A percentile compares a stretch with the other conserved stretches of the same genome.
phyloP scores from a whole-genome alignment of 139 green algal genomes.

The Tetraselmis striata region DNA sequence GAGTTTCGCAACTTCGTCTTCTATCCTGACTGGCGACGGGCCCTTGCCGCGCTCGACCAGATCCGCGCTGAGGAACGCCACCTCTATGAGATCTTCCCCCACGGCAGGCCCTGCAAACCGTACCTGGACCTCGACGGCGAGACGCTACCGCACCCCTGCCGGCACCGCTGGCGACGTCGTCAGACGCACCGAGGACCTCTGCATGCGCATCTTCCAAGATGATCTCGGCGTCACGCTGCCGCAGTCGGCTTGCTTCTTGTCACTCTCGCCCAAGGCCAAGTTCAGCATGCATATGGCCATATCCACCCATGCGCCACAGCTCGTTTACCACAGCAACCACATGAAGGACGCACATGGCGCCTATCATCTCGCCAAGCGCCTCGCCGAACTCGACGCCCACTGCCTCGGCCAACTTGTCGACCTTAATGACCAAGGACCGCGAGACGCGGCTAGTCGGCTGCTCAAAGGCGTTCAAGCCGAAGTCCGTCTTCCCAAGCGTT shows the following conservation, averaged over 20 bases:
- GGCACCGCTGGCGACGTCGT: neutral
- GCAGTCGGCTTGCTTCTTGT: constrained; percentile 11
- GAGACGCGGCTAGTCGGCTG: constrained; percentile 12
- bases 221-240: neutral
- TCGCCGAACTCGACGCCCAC: constrained; percentile 14
- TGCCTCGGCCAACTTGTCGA: constrained; percentile 14
- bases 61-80: constrained; percentile 4
- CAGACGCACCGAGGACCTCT: neutral
- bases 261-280: constrained; percentile 7
- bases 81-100: constrained; percentile 10
- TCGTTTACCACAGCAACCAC: constrained; percentile 17
- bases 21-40: too few species aligned
- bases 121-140: constrained; percentile 9
- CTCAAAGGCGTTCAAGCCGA: constrained; percentile 15
- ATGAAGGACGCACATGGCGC: constrained; percentile 12
- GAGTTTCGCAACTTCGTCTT: too few species aligned
- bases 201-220: neutral
- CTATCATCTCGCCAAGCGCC: constrained; percentile 15
- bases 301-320: constrained; percentile 9
- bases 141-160: neutral
- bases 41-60: too few species aligned
- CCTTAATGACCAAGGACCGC: constrained; percentile 4
- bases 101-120: constrained; percentile 10
- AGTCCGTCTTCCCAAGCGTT: constrained; percentile 3
- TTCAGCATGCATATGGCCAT: constrained; percentile 21